Base-by-base conservation (phyloP, 2,329 filamentous ascomycete genomes). In the Dissoconium aciculare region DNA sequence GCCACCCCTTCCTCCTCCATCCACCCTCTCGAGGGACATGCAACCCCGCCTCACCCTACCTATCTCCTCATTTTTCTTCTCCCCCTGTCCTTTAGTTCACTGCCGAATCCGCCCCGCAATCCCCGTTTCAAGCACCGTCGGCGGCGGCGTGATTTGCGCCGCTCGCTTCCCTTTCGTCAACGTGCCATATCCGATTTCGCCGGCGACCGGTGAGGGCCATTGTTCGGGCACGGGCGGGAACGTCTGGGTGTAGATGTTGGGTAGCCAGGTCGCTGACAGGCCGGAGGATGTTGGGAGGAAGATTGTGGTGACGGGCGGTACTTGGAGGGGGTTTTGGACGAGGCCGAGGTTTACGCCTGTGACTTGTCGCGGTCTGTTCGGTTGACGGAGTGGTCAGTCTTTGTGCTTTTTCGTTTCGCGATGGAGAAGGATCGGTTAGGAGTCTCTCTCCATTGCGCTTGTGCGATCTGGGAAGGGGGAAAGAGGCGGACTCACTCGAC, bases 211-310 rank as follows among this genome's bases (percentile, higher is more conserved):
- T 3, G 35, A 39, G 6, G 45, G 38, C 30, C 34, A 36, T 31
- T 53, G 48, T 21, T 47, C 44, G 8, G 48, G 49, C 1, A 50
- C 41, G 9, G 31, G 25, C 5, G 39, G 39, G 34, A 52, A 53
- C 6, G 42, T 45, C 26, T 54, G 51, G 2, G 49, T 51, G 40
- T 50, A 52, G 30, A 44, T 31, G 35, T 46, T 33, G 14, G 41
- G 19, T 11, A 39, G 32, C 23, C 36, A 52, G 15, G 46, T 47
- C 15, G 38, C 37, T 1, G 38, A 40, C 8, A 32, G 30, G 14
- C 42, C 30, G 23, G 41, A 15, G 14, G 10, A 9, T 13, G 30
- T 37, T 10, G 38, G 34, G 14, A 43, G 32, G 41, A 40, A 47
- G 28, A 42, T 33, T 12, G 46, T 46, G 3, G 47, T 50, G 15